Conservation (phyloP, 495 filamentous ascomycete species). For the Talaromyces thailandensis region DNA sequence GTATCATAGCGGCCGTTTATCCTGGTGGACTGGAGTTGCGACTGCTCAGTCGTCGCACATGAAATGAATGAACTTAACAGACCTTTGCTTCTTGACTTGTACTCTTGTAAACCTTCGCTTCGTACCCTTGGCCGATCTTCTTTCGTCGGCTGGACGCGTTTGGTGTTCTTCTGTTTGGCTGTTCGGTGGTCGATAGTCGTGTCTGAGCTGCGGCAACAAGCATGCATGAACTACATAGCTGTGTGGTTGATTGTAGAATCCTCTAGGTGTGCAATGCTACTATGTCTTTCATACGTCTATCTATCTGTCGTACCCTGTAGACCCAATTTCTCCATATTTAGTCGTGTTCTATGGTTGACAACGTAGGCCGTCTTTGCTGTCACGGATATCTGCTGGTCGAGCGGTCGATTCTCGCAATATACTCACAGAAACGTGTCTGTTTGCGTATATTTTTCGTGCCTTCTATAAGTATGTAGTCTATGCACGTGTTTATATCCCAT, state of each 20-base stretch:
- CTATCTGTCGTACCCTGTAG: background rate
- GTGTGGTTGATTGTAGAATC: background rate
- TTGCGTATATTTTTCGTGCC: background rate
- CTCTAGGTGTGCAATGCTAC: background rate
- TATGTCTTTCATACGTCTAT: background rate
- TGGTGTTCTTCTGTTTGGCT: background rate
- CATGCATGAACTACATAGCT: background rate
- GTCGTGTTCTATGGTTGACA: background rate
- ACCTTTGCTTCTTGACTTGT: background rate
- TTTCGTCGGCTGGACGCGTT: background rate
- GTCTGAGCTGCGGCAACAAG: background rate
- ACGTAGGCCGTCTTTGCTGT: background rate
- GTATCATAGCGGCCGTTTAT: constrained; percentile 9
- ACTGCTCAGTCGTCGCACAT: background rate
- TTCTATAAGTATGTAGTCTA: background rate
- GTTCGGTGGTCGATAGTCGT: background rate
- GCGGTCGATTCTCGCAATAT: background rate
- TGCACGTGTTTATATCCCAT: background rate
- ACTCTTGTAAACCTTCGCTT: background rate
- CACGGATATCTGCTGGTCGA: background rate
- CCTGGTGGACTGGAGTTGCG: constrained; percentile 4
- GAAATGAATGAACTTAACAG: constrained; percentile 6
- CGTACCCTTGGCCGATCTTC: background rate
- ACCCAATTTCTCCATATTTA: background rate
- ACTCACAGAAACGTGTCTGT: background rate